Base-by-base conservation (phyloP, 2,329 filamentous ascomycete species). In the Calonectria pseudoturangicola region DNA sequence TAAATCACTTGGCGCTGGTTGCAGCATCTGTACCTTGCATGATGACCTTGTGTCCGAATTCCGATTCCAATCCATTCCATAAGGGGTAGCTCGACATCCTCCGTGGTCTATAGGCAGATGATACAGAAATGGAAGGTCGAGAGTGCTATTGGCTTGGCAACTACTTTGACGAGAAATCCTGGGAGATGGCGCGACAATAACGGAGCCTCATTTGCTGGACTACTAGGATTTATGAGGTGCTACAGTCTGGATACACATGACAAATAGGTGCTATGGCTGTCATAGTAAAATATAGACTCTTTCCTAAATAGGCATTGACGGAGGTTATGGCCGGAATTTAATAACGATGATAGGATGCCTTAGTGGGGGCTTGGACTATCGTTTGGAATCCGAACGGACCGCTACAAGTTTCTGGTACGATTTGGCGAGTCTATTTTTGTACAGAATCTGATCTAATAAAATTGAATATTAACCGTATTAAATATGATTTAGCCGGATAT, bases 51-150 rank as follows among this genome's bases (percentile, higher is more conserved):
- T 64, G 54, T 27, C n/a, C 33, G 51, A 12, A 36, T 43, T 47
- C 41, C 45, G 71, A 45, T 27, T 33, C 64, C n/a, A 30, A 25
- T 27, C 66, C 58, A 66, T 28, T 50, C 77, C 70, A 33, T 48
- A 75, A 70, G 16, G 30, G 69, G 73, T 41, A 77, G 70, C 50
- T 74, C 67, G 28, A 66, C 28, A 66, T 25, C 18, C 21, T 21
- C 39, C 62, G 36, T 21, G 36, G 51, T 60, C 72, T 74, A 74
- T 78, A 69, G 73, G 72, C 39, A 77, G 41, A 68, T 18, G 41
- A 28, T 48, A 71, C 74, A 36, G 70, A 77, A 73, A 74, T 75
- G 78, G 75, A 75, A 80, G 78, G 75, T 80, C 75, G 63, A 77
- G 71, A 50, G 58, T 4, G 6, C 41, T 41, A 25, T 60, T 25